Evolutionary conservation across 108 stramenopile genomes (phyloP).

Genomic region (Fragilariopsis cylindrus): DNA sequence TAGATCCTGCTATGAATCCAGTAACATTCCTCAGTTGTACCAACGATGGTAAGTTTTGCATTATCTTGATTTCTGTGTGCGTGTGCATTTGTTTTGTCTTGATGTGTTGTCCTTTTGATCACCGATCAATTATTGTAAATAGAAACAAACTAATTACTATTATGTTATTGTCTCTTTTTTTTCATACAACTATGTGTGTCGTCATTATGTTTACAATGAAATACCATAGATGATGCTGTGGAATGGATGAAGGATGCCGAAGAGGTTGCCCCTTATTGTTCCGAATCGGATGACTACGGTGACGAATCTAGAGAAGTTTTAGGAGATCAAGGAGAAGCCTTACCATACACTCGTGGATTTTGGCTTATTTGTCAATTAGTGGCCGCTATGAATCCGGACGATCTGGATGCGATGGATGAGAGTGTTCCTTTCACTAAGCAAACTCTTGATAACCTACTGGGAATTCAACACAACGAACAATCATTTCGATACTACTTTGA

Average conservation of each 20-base stretch:
- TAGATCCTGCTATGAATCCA: slow-evolving; percentile 45
- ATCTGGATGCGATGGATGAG: slow-evolving; percentile 70
- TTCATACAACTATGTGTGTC: no score
- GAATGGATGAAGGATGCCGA: slow-evolving; percentile 64
- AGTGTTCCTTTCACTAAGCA: slow-evolving; percentile 56
- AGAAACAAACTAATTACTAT: not conserved
- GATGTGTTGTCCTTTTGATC: not conserved
- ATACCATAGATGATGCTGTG: not conserved
- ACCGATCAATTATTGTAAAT: not conserved
- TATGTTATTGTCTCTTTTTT: not conserved
- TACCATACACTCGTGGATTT: slow-evolving; percentile 56
- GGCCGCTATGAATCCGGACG: slow-evolving; percentile 56
- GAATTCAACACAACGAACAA: slow-evolving; percentile 40
- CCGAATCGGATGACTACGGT: slow-evolving; percentile 52
- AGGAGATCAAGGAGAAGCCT: slow-evolving; percentile 54
- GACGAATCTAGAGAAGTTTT: slow-evolving; percentile 51
- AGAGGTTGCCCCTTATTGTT: slow-evolving; percentile 53
- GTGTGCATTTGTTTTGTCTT: slow-evolving; percentile 18
- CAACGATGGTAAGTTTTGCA: slow-evolving; percentile 19
- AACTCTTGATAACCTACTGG: slow-evolving; percentile 54
- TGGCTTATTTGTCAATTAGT: slow-evolving; percentile 46
- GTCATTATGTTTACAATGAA: no score
- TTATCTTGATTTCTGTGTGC: slow-evolving; percentile 11
- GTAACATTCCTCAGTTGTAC: slow-evolving; percentile 58
- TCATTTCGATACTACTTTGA: slow-evolving; percentile 53